These are phyloP conservation scores for Rutstroemia sydowiana DNA, from an alignment of 2,329 filamentous ascomycete genomes.

Conservation along the genomic window DNA sequence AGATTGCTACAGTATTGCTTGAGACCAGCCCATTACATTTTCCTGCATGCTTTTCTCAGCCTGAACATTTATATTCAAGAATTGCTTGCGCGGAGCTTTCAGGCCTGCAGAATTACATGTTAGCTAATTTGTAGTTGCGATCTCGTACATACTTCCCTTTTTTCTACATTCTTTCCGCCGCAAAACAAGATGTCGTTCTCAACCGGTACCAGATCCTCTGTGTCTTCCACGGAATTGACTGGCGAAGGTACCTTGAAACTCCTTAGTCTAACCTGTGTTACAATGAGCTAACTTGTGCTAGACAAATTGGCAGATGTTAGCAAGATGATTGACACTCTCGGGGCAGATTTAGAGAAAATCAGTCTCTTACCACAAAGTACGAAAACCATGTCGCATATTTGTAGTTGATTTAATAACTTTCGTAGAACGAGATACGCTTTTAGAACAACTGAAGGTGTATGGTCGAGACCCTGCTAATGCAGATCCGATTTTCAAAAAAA, in stretches of 20 bases:
- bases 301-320: slow-evolving; percentile 63
- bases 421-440: slow-evolving; percentile 52
- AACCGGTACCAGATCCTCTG: slow-evolving; percentile 16
- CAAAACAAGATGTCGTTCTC: slow-evolving; percentile 13
- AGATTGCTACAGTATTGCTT: too few species aligned
- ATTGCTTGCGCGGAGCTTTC: too few species aligned
- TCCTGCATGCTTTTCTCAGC: too few species aligned
- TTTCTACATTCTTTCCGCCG: too few species aligned
- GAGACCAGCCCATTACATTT: too few species aligned
- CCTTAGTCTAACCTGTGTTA: not conserved
- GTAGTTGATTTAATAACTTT: slow-evolving; percentile 8
- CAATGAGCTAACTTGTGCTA: slow-evolving; percentile 31
- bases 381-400: slow-evolving; percentile 21
- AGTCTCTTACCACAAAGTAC: slow-evolving; percentile 54
- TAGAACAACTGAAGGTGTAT: slow-evolving; percentile 70
- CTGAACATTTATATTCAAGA: too few species aligned
- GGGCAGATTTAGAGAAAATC: slow-evolving; percentile 52
- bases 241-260: slow-evolving; percentile 18
- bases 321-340: slow-evolving; percentile 53
- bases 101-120: too few species aligned
- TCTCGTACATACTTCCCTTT: too few species aligned
- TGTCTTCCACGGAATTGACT: slow-evolving; percentile 18
- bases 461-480: slow-evolving; percentile 66
- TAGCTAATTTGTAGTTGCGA: too few species aligned
- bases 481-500: slow-evolving; percentile 75